A percentile compares a stretch with the other conserved stretches of the same genome.
Evolutionary conservation across 352 stramenopile species (phyloP).

Genomic region (Plasmopara muralis): DNA sequence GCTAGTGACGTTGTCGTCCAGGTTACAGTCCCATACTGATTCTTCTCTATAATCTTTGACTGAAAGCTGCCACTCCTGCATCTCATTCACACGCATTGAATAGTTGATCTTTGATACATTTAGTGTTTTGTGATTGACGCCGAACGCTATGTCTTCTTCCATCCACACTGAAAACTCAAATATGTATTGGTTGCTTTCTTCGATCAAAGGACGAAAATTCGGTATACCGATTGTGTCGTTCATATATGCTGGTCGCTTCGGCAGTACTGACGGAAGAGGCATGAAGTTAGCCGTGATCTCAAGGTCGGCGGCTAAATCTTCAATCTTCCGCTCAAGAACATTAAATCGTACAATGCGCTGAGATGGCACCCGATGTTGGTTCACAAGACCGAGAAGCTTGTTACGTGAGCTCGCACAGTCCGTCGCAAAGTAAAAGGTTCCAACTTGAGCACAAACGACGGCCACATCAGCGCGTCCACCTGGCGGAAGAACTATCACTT

Average conservation of each 20-base stretch:
- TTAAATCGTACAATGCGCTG: slow-evolving; percentile 56
- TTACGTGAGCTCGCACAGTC: slow-evolving; percentile 53
- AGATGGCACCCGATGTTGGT: slow-evolving; percentile 63
- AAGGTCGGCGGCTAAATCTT: slow-evolving; percentile 11
- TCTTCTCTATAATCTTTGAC: slow-evolving; percentile 44
- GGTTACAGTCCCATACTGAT: slow-evolving; percentile 29
- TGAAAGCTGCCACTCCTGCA: slow-evolving; percentile 62
- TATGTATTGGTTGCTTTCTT: slow-evolving; percentile 41
- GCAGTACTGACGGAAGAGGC: slow-evolving; percentile 30
- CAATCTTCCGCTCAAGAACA: slow-evolving; percentile 18
- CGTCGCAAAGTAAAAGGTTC: slow-evolving; percentile 61
- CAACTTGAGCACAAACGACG: slow-evolving; percentile 36
- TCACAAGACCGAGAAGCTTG: slow-evolving; percentile 47
- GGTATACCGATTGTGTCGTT: slow-evolving; percentile 18
- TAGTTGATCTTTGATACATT: slow-evolving; percentile 43
- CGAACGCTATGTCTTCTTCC: slow-evolving; percentile 42
- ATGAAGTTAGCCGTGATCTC: slow-evolving; percentile 18
- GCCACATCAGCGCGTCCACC: slow-evolving; percentile 60
- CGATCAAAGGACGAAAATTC: slow-evolving; percentile 18
- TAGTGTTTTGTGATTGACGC: slow-evolving; percentile 58
- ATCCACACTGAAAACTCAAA: slow-evolving; percentile 77
- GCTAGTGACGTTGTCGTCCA: slow-evolving; percentile 21
- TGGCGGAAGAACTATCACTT: slow-evolving; percentile 55
- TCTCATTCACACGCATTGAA: slow-evolving; percentile 60
- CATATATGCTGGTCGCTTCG: slow-evolving; percentile 60